These are phyloP conservation scores for Rhizophagus prolifer DNA, from an alignment of 192 early-diverging fungal species.

Conservation along the genomic window DNA sequence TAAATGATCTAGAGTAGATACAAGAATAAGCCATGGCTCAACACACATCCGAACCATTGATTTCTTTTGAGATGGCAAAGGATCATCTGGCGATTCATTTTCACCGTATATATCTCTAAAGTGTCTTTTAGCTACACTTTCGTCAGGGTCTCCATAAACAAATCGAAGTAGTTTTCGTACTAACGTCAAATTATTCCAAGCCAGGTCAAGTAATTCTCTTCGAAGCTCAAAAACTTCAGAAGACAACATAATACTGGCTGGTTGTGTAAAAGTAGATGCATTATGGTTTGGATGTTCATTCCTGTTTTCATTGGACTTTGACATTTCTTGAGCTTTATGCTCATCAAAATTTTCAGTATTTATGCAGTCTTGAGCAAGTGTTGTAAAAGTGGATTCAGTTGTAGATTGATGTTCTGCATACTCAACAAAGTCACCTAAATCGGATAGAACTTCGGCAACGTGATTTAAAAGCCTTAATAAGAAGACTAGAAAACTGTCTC, in stretches of 20 bases:
- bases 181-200: slow-evolving; percentile 22
- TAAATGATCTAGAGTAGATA: slow-evolving; percentile 30
- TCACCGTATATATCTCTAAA: slow-evolving; percentile 28
- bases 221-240: slow-evolving; percentile 26
- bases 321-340: not conserved
- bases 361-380: not conserved
- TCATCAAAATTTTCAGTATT: slow-evolving; percentile 1
- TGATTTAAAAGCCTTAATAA: slow-evolving; percentile 28
- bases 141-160: slow-evolving; percentile 15
- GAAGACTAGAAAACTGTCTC: slow-evolving; percentile 29
- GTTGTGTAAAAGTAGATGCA: not conserved
- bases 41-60: slow-evolving; percentile 28
- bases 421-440: slow-evolving; percentile 27
- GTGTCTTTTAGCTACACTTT: slow-evolving; percentile 24
- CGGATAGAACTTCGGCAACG: slow-evolving; percentile 28
- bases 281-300: not conserved
- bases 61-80: slow-evolving; percentile 29
- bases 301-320: not conserved
- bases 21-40: slow-evolving; percentile 25
- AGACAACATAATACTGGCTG: not conserved
- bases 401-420: slow-evolving; percentile 26
- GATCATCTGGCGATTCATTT: slow-evolving; percentile 26
- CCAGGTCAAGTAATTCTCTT: slow-evolving; percentile 18
- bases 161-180: slow-evolving; percentile 10
- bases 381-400: not conserved